Conservation (phyloP, 441 rosid genomes). For the Eutrema salsugineum region DNA sequence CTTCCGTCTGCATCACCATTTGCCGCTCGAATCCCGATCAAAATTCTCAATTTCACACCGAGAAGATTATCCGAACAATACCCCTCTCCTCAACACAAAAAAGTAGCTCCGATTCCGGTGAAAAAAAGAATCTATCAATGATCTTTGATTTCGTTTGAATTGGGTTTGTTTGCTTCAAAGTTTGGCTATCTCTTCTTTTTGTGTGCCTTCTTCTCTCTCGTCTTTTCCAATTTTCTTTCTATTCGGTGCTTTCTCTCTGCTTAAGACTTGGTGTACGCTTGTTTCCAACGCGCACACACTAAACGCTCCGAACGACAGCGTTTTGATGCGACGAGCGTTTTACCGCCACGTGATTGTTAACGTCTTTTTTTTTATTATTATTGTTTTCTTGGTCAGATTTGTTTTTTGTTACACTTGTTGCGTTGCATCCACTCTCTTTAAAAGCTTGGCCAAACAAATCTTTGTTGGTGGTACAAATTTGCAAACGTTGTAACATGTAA, state of each 20-base stretch:
- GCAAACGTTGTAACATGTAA: not conserved
- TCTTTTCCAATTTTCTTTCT: not conserved
- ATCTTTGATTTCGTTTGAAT: not conserved
- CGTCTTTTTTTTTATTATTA: not conserved
- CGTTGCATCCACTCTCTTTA: not conserved
- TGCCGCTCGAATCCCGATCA: not conserved
- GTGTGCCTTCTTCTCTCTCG: constrained; percentile 15
- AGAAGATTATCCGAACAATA: not conserved
- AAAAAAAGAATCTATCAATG: not conserved
- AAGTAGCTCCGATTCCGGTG: not conserved
- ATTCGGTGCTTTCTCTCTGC: not conserved
- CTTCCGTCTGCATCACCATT: constrained; percentile 79
- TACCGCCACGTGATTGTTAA: constrained; percentile 22
- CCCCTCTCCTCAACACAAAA: not conserved
- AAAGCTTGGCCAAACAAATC: not conserved
- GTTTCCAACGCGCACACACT: constrained; percentile 27
- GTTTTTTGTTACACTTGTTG: not conserved
- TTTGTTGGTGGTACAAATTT: constrained; percentile 6
- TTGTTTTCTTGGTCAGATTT: not conserved
- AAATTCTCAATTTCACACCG: not conserved
- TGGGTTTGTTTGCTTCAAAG: constrained; percentile 22
- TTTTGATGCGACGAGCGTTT: not conserved
- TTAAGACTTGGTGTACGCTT: constrained; percentile 3
- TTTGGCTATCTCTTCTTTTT: constrained; percentile 12
- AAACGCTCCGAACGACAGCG: not conserved